Conservation (phyloP, 2,329 filamentous ascomycete species). For the Plenodomus lindquistii region DNA sequence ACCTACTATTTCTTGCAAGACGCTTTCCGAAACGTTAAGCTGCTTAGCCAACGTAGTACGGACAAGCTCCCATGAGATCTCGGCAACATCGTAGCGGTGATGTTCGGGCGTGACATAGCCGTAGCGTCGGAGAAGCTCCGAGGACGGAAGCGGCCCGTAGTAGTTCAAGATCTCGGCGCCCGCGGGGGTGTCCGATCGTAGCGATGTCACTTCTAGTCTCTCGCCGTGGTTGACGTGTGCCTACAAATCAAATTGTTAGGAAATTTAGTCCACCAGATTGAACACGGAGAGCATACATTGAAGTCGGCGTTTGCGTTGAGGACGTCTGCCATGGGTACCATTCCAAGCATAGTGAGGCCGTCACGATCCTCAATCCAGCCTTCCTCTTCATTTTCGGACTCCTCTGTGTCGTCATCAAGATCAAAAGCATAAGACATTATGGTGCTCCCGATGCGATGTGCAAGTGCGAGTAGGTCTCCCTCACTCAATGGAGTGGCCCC, state of each 20-base stretch:
- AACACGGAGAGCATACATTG: slow-evolving; percentile 10
- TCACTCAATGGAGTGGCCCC: slow-evolving; percentile 2
- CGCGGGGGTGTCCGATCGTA: slow-evolving; percentile 14
- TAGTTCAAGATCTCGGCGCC: slow-evolving; percentile 28
- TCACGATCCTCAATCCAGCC: slow-evolving; percentile 30
- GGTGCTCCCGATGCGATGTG: slow-evolving; percentile 26
- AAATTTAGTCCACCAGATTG: not conserved
- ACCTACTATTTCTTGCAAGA: slow-evolving; percentile 10
- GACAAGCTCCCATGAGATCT: slow-evolving; percentile 19
- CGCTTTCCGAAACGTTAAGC: slow-evolving; percentile 7
- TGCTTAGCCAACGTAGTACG: slow-evolving; percentile 7
- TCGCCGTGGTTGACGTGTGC: slow-evolving; percentile 31
- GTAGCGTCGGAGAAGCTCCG: slow-evolving; percentile 26
- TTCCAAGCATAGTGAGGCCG: slow-evolving; percentile 23
- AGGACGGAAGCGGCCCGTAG: slow-evolving; percentile 27
- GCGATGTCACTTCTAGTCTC: slow-evolving; percentile 16
- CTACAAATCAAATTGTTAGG: slow-evolving; percentile 5
- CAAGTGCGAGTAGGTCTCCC: slow-evolving; percentile 20
- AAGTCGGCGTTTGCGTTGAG: slow-evolving; percentile 30
- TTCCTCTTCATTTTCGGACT: slow-evolving; percentile 24
- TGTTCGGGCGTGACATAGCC: slow-evolving; percentile 28
- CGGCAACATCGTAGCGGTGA: slow-evolving; percentile 22
- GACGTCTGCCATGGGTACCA: slow-evolving; percentile 32
- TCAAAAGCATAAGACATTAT: slow-evolving; percentile 33
- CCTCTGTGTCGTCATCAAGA: slow-evolving; percentile 20